Evolutionary conservation across 305 asterid genomes (phyloP), one percentile per base, ranked within the genome.

Genomic region (Plantago lanceolata): DNA sequence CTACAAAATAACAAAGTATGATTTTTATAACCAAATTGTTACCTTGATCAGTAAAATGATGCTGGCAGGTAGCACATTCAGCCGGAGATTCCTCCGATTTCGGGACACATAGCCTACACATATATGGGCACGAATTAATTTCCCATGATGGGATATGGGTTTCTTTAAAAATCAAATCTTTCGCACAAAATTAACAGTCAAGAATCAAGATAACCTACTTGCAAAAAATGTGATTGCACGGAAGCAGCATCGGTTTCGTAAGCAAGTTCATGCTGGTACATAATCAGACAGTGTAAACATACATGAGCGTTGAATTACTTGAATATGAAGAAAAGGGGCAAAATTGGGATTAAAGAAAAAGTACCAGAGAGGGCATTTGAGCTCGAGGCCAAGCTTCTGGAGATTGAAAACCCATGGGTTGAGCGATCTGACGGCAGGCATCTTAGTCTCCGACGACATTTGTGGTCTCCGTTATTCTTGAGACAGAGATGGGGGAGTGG

Each of bases 171-270:
- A 17, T 6, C 0, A n/a, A 43, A 29, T 31, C 8, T 31, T 61
- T 35, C 13, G 1, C 19, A 11, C 15, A 0, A 6, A 16, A 4
- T n/a, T n/a, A n/a, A n/a, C n/a, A n/a, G n/a, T 16, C 33, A 29
- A 63, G 19, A 3, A 19, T 7, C 24, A 61, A 45, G 6, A 9
- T 0, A 65, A 78, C 96, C 79, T 75, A 89, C 98, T 69, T 67
- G 96, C 98, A 92, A 71, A 92, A 75, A 63, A 87, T 61, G 79
- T 89, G 98, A 77, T 85, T 78, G 62, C 98, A 89, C 5, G 98
- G 95, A 48, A 92, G 96, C 83, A 89, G 54, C 64, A 72, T 33
- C 8, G 96, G 98, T 72, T 83, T 82, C 40, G 57, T 77, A 71
- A 92, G 79, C 82, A 92, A 72, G 67, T 84, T 74, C 72, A 92